phyloP scores from a whole-genome alignment of 1,284 basidiomycete genomes.

The Fomitiporia mediterranea region DNA sequence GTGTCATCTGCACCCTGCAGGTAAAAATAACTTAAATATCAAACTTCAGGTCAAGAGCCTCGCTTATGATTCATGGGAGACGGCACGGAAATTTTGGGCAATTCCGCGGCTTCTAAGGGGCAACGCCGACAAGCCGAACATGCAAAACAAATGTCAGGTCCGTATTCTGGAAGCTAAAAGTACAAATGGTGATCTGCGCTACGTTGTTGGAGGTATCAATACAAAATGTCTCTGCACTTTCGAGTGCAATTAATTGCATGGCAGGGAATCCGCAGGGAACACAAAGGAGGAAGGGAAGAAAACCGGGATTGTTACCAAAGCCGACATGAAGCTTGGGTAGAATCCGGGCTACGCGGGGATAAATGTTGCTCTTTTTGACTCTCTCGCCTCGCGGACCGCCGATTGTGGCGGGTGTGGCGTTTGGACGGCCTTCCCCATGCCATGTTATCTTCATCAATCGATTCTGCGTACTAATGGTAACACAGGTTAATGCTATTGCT shows the following conservation, averaged over 20 bases:
- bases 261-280: too few species aligned
- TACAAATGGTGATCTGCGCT: neutral
- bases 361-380: neutral
- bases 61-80: too few species aligned
- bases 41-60: too few species aligned
- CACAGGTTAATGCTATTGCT: neutral
- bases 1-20: neutral
- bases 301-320: slow-evolving; percentile 3
- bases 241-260: too few species aligned
- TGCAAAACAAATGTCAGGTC: neutral
- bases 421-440: slow-evolving; percentile 16
- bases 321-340: slow-evolving; percentile 5
- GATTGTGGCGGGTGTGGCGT: neutral
- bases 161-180: neutral
- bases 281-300: neutral
- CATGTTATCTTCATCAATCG: slow-evolving; percentile 17
- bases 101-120: neutral
- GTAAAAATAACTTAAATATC: neutral
- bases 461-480: slow-evolving; percentile 18
- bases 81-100: neutral
- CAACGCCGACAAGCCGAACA: too few species aligned
- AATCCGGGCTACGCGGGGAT: slow-evolving; percentile 5
- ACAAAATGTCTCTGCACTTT: neutral
- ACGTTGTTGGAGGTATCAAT: neutral
- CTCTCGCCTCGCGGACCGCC: neutral